A percentile compares a stretch with the other conserved stretches of the same genome.
Evolutionary conservation across 371 early-diverging fungal species (phyloP).

Genomic region (Mortierella sp.): DNA sequence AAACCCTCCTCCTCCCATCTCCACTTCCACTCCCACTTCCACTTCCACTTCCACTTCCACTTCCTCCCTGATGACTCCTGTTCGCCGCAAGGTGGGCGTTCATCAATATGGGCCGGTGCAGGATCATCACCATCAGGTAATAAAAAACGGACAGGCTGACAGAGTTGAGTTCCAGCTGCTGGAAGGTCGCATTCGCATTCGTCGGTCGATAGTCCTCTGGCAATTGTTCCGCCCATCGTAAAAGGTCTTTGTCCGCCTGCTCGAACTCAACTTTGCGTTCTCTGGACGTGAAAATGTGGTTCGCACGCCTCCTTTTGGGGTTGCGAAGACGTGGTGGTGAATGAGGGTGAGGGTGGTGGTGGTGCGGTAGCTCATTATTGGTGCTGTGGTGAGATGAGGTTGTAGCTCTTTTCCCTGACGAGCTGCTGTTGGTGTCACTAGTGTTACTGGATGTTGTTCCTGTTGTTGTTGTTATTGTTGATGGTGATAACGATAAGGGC

Average conservation of each 20-base stretch:
- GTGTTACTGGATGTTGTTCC: neutral
- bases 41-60: neutral
- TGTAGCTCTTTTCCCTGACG: neutral
- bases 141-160: neutral
- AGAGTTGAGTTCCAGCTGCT: neutral
- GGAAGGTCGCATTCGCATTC: neutral
- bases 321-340: neutral
- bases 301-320: neutral
- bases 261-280: neutral
- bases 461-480: neutral
- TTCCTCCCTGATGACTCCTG: neutral
- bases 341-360: neutral
- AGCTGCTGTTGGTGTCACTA: neutral
- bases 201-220: neutral
- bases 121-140: conserved; percentile 6
- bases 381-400: neutral
- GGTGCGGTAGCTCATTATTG: neutral
- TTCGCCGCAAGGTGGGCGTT: neutral
- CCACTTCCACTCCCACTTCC: neutral
- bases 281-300: neutral
- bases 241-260: neutral
- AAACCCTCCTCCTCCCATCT: neutral
- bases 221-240: conserved; percentile 6
- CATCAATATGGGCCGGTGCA: neutral
- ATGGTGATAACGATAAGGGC: neutral